A percentile compares a stretch with the other conserved stretches of the same genome.
These are phyloP conservation scores for Sutorius eximius DNA, from an alignment of 1,284 basidiomycete species.

Conservation along the genomic window DNA sequence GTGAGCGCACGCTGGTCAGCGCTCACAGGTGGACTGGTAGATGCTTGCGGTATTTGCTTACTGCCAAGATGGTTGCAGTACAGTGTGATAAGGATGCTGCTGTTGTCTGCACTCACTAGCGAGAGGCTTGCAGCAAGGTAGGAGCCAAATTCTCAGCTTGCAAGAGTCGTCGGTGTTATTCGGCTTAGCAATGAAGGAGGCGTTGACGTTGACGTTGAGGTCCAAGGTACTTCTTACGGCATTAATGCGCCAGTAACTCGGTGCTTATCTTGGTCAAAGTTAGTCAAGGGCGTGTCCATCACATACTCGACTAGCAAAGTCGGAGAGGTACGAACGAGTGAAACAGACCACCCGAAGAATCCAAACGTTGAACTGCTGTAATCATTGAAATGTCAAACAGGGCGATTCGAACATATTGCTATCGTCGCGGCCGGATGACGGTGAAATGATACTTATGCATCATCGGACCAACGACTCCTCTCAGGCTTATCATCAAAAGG, in stretches of 20 bases:
- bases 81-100: too few relatives aligned
- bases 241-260: too few relatives aligned
- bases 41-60: not conserved
- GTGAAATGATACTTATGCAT: not conserved
- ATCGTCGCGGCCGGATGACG: not conserved
- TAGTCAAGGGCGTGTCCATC: not conserved
- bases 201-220: not conserved
- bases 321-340: not conserved
- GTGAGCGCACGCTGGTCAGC: not conserved
- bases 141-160: not conserved
- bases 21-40: too few relatives aligned
- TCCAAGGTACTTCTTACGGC: not conserved
- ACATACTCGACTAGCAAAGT: not conserved
- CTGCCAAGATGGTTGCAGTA: too few relatives aligned
- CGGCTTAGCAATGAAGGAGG: not conserved
- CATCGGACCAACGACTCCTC: not conserved
- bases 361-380: not conserved
- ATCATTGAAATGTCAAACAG: not conserved
- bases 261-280: not conserved
- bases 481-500: constrained; percentile 3
- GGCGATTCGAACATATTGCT: not conserved
- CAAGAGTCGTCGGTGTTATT: not conserved
- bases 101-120: not conserved
- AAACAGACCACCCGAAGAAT: not conserved
- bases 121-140: not conserved